Evolutionary conservation across 2,329 filamentous ascomycete genomes (phyloP), one percentile per base, ranked within the genome.

Genomic region (Chaetothyriales sp.): DNA sequence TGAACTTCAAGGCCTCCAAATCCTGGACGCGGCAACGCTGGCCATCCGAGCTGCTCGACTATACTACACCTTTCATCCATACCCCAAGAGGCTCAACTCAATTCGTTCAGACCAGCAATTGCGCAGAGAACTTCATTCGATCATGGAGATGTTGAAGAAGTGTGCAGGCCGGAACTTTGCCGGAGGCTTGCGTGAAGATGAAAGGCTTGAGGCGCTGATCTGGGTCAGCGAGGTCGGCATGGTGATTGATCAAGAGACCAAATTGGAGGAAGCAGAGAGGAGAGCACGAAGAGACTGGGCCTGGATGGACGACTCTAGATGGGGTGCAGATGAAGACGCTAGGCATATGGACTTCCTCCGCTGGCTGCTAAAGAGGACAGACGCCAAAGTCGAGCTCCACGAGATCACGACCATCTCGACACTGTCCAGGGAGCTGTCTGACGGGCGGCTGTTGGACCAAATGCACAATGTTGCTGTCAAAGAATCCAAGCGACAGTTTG

Each of bases 31-130:
- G 49, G 84, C 92, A 63, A 98, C 92, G 1, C 74, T 96, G 49
- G 90, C 90, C n/a, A 96, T 98, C 59, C 80, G 88, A 49, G 88
- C 90, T 1, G 92, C 92, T 48, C 95, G 93, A 69, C 83, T 93
- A 61, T 98, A 96, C 70, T 96, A 98, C 68, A 95, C 89, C 0
- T 79, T 87, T 3, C 92, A 96, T 64, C 85, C 93, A 62, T 77
- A 89, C 49, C 87, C 89, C 1, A 83, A 92, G 59, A 81, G 86
- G 39, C 73, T 96, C 18, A 86, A 92, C 62, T 73, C 83, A 25
- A 93, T 96, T 68, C 89, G 86, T 66, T 81, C 86, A 0, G 92
- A 98, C 66, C 86, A 83, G 55, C 77, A 84, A 57, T 83, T 98
- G 46, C 81, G 92, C 43, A 75, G 83, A 48, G 90, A 96, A 60